These are phyloP conservation scores for Saussurea involucrata DNA, from an alignment of 129 eudicot genomes.

Conservation along the genomic window DNA sequence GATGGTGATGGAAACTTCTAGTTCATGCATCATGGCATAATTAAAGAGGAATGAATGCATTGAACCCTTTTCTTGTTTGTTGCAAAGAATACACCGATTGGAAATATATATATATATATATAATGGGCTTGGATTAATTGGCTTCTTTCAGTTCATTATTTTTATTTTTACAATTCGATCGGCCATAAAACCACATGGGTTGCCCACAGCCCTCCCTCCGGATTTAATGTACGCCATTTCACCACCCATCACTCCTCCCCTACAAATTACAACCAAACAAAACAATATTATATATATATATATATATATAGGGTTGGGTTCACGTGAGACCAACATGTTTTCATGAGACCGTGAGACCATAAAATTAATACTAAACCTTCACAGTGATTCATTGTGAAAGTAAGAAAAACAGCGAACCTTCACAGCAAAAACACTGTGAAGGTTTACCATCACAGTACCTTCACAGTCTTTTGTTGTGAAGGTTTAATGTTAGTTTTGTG, in stretches of 20 bases:
- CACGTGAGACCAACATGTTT: no score
- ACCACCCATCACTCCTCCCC: conserved; percentile 22
- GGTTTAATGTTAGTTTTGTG: no score
- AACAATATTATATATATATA: no score
- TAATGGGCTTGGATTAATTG: conserved; percentile 12
- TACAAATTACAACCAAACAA: not conserved
- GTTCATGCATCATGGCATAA: not conserved
- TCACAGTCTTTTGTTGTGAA: no score
- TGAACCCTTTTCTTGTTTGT: conserved; percentile 20
- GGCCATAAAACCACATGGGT: conserved; percentile 33
- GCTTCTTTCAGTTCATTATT: conserved; percentile 10
- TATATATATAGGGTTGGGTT: no score
- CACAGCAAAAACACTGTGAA: no score
- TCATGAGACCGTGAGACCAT: no score
- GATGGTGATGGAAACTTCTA: not conserved
- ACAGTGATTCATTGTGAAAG: no score
- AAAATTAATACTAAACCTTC: no score
- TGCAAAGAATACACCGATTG: conserved; percentile 13
- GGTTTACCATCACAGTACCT: no score
- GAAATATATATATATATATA: not conserved
- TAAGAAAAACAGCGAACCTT: no score
- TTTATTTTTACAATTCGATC: conserved; percentile 3
- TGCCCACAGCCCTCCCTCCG: conserved; percentile 16
- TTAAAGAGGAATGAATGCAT: not conserved
- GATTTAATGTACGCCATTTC: not conserved